Percentiles rank a stretch among this genome's conserved stretches.
phyloP scores from a whole-genome alignment of 768 basidiomycete species.

The Hebeloma cylindrosporum region DNA sequence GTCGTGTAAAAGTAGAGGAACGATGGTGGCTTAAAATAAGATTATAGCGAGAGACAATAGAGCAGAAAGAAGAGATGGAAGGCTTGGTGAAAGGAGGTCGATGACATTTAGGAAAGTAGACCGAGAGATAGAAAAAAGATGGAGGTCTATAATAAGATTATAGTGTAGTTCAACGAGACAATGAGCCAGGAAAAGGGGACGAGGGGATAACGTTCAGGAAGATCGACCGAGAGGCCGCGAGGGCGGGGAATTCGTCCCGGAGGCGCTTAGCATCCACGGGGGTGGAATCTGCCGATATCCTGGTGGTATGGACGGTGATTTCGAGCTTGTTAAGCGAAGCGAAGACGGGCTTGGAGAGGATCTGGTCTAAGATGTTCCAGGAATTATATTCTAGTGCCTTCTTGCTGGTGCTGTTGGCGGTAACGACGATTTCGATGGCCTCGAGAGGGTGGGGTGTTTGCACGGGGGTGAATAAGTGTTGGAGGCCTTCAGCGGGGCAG shows the following conservation, averaged over 20 bases:
- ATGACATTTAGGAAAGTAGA: too few species aligned
- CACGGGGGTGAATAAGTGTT: slow-evolving; percentile 12
- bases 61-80: neutral
- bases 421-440: slow-evolving; percentile 12
- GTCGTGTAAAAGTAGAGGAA: neutral
- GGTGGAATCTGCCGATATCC: neutral
- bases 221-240: too few species aligned
- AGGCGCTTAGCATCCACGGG: slow-evolving; percentile 5
- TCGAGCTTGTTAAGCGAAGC: slow-evolving; percentile 1
- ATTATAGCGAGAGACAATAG: neutral
- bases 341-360: slow-evolving; percentile 9
- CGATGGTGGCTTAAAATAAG: neutral
- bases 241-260: too few species aligned
- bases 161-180: too few species aligned
- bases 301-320: slow-evolving; percentile 7
- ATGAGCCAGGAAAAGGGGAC: too few species aligned
- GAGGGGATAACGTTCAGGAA: too few species aligned
- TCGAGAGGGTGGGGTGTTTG: slow-evolving; percentile 9
- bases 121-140: too few species aligned
- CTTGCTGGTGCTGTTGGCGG: slow-evolving; percentile 10
- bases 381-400: slow-evolving; percentile 8
- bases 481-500: slow-evolving; percentile 12
- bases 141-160: too few species aligned
- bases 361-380: slow-evolving; percentile 13
- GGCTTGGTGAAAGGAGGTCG: slow-evolving; percentile 3